These are phyloP conservation scores for Diaporthe sp. DNA, from an alignment of 2,329 filamentous ascomycete species.

Conservation along the genomic window DNA sequence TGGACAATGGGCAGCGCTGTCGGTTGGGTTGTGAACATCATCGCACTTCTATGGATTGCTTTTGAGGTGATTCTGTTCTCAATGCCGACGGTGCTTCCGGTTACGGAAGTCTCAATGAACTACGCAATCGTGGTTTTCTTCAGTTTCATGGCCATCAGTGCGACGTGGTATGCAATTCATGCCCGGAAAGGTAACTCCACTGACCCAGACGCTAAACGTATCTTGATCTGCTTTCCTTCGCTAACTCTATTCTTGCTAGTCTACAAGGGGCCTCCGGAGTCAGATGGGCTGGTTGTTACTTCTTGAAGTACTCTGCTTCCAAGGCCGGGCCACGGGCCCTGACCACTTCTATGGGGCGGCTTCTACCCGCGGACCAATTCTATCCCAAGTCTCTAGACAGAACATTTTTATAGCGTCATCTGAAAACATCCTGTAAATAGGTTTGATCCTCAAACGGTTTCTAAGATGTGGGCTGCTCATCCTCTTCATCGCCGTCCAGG, in stretches of 20 bases:
- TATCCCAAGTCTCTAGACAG: too few relatives aligned
- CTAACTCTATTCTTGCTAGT: slow-evolving; percentile 32
- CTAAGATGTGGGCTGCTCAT: not conserved
- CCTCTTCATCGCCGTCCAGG: slow-evolving; percentile 32
- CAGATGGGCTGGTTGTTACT: slow-evolving; percentile 36
- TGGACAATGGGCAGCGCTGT: slow-evolving; percentile 58
- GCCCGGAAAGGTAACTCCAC: slow-evolving; percentile 57
- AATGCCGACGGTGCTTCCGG: slow-evolving; percentile 60
- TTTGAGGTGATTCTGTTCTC: slow-evolving; percentile 66
- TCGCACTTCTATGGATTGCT: slow-evolving; percentile 60
- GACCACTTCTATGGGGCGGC: too few relatives aligned
- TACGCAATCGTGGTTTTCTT: slow-evolving; percentile 69
- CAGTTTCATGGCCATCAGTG: slow-evolving; percentile 58
- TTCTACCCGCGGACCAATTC: not conserved
- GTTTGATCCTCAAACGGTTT: rapidly evolving
- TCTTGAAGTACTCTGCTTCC: not conserved
- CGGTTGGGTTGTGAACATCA: slow-evolving; percentile 55
- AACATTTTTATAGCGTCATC: not conserved
- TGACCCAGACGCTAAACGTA: rapidly evolving
- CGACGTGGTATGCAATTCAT: slow-evolving; percentile 61
- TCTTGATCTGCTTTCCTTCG: not conserved
- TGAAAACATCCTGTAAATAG: not conserved
- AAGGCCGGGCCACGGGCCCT: not conserved
- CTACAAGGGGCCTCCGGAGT: slow-evolving; percentile 43
- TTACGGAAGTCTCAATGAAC: slow-evolving; percentile 60